Evolutionary conservation across 192 early-diverging fungal species (phyloP).

Genomic region (Coemansia sp.): DNA sequence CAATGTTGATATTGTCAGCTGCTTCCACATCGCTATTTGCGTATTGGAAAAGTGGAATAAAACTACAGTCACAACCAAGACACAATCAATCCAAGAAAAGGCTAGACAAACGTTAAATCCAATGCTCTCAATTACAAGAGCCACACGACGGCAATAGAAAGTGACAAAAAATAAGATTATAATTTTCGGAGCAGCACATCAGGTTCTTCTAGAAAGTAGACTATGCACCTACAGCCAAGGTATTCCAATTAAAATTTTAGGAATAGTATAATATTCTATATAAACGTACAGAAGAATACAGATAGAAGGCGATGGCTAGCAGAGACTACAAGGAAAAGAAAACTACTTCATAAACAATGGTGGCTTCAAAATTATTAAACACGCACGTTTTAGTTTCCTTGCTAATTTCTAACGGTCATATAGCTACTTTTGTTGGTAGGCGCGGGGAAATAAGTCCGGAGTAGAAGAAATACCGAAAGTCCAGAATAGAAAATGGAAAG

Average conservation of each 20-base stretch:
- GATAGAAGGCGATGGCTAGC: background rate
- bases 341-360: conserved; percentile 5
- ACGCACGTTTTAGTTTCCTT: conserved; percentile 3
- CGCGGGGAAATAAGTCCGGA: conserved; percentile 12
- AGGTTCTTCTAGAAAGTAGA: background rate
- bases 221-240: background rate
- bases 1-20: conserved; percentile 36
- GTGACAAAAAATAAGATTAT: background rate
- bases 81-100: background rate
- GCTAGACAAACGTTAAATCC: background rate
- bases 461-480: background rate
- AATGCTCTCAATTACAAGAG: background rate
- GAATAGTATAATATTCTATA: background rate
- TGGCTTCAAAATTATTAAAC: background rate
- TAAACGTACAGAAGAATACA: background rate
- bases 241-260: background rate
- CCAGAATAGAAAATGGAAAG: background rate
- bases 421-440: background rate
- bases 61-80: background rate
- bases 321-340: background rate
- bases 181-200: background rate
- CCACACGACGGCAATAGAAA: background rate
- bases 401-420: background rate
- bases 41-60: background rate
- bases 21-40: conserved; percentile 38